Conservation (phyloP, 345 rosid species). For the Eucalyptus polyanthemos region DNA sequence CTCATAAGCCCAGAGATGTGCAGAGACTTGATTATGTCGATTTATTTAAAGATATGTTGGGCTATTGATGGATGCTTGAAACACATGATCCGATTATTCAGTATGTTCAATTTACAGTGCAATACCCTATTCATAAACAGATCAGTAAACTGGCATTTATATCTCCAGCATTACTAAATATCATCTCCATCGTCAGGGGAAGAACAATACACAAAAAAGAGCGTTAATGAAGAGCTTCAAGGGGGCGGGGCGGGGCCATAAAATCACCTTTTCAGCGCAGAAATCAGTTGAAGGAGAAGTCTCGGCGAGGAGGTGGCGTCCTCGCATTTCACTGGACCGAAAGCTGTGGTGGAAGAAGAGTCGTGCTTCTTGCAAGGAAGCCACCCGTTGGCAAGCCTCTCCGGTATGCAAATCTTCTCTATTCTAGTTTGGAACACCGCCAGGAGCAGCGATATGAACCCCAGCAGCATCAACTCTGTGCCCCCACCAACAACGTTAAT, state of each 20-base stretch:
- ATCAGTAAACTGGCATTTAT: background rate
- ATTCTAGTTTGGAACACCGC: conserved; percentile 35
- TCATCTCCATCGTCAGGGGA: background rate
- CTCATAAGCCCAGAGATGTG: background rate
- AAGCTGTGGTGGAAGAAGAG: background rate
- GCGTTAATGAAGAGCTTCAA: background rate
- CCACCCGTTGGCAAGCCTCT: conserved; percentile 24
- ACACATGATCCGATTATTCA: background rate
- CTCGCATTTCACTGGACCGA: background rate
- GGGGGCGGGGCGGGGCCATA: background rate
- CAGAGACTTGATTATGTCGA: background rate
- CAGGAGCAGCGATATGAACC: conserved; percentile 71
- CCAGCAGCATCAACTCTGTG: conserved; percentile 84
- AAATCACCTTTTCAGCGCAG: conserved; percentile 18
- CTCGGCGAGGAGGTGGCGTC: conserved; percentile 47
- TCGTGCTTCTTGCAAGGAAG: conserved; percentile 36
- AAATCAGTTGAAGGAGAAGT: background rate
- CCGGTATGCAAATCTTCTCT: conserved; percentile 34
- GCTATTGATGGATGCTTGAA: background rate
- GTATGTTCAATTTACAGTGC: background rate
- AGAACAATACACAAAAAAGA: background rate
- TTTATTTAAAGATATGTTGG: background rate
- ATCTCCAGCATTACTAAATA: background rate
- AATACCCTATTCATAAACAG: background rate
- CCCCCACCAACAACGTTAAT: background rate